Evolutionary conservation across 2,329 filamentous ascomycete species (phyloP).

Genomic region (Monilinia aucupariae): DNA sequence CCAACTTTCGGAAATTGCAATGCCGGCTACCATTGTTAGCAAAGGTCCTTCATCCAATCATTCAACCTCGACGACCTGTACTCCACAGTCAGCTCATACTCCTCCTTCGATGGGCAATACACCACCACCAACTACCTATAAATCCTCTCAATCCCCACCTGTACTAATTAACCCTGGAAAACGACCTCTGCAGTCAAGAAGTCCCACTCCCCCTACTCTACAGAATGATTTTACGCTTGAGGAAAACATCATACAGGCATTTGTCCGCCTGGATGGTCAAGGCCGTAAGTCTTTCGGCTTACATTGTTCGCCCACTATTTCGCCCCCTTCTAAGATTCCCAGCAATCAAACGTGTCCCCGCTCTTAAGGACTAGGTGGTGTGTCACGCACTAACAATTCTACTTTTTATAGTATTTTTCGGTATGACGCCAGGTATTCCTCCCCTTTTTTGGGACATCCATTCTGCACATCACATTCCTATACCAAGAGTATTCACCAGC

Average conservation of each 20-base stretch:
- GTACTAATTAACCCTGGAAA: conserved; percentile 16
- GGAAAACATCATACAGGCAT: conserved; percentile 31
- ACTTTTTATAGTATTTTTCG: conserved; percentile 25
- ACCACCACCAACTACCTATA: conserved; percentile 12
- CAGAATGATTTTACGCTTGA: conserved; percentile 30
- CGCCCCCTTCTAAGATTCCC: neutral
- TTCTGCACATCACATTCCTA: conserved; percentile 26
- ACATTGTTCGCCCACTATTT: neutral
- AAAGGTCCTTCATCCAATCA: conserved; percentile 11
- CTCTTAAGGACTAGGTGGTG: neutral
- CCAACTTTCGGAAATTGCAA: neutral
- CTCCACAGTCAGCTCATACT: conserved; percentile 5
- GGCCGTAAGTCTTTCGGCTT: conserved; percentile 14
- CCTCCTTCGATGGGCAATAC: conserved; percentile 16
- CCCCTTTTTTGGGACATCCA: conserved; percentile 32
- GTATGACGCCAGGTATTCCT: conserved; percentile 28
- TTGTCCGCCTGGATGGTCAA: conserved; percentile 29
- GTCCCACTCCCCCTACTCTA: conserved; percentile 22
- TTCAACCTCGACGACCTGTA: neutral
- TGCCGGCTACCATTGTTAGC: neutral
- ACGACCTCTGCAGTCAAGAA: conserved; percentile 23
- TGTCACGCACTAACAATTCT: neutral
- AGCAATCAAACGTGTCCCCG: neutral
- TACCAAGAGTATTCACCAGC: conserved; percentile 27
- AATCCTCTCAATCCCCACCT: conserved; percentile 13